Evolutionary conservation across 495 filamentous ascomycete species (phyloP), one percentile per base, ranked within the genome.

Genomic region (Xylaria nigripes): DNA sequence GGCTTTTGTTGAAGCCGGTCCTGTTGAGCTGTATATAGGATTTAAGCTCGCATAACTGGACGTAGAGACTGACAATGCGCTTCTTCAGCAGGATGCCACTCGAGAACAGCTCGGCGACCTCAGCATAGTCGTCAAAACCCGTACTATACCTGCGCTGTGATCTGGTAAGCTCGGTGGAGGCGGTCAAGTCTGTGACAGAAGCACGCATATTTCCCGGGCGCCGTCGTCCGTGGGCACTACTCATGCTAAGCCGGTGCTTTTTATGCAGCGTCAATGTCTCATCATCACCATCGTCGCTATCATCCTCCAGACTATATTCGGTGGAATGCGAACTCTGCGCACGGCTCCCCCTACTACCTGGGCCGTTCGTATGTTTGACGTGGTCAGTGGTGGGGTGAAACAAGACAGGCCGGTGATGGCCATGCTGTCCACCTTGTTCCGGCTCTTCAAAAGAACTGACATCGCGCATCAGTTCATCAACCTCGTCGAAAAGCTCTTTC

Each of bases 11-110:
- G 70, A 99, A 99, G 2, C 93, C 93, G 0, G 93, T 99, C 70
- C 83, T 85, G 75, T 99, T 99, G 41, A 99, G 77, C 71, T 99
- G 93, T 49, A 93, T 82, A 66, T 91, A 99, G 13, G 91, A 96
- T 66, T 95, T 89, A 51, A 99, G 80, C 59, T 95, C 93, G 71
- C 93, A 96, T n/a, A 97, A 72, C 52, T 86, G 85, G 48, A 97
- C 94, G 61, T 96, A 99, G 47, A 88, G 72, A 61, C 84, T 86
- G 51, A 94, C 81, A 44, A 86, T 83, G 30, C 90, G 81, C 72
- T 94, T 96, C 75, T 97, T 97, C 60, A 97, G 69, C 57, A 87
- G 89, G 57, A 95, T 82, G 13, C 86, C 87, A 25, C 83, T 80
- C 55, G 91, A 90, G 62, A 87, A 93, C 2, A 95, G 70, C 23